A percentile compares a stretch with the other conserved stretches of the same genome.
phyloP scores from a whole-genome alignment of 768 basidiomycete species.

The Trametes cingulata region DNA sequence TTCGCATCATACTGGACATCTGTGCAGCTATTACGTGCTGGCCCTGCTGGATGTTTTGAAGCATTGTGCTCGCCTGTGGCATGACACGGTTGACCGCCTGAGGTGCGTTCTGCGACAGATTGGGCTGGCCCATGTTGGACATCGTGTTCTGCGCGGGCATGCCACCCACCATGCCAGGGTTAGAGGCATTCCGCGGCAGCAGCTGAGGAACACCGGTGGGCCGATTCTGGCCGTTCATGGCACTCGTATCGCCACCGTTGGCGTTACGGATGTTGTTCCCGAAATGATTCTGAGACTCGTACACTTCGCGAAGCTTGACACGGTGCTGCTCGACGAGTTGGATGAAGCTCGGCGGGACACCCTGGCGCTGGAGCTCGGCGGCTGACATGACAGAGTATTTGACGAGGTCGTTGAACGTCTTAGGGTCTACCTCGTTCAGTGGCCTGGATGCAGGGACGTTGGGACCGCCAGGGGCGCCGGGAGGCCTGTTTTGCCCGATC shows the following conservation, averaged over 20 bases:
- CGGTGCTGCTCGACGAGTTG: conserved; percentile 59
- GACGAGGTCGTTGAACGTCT: conserved; percentile 47
- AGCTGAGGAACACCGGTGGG: not conserved
- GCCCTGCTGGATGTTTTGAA: not conserved
- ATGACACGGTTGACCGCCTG: conserved; percentile 1
- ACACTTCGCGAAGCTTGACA: conserved; percentile 25
- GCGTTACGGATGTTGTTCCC: not conserved
- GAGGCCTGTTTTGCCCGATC: not conserved
- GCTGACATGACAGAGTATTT: conserved; percentile 46
- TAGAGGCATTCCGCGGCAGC: conserved; percentile 8
- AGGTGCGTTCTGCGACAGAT: not conserved
- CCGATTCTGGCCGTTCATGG: conserved; percentile 5
- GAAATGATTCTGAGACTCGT: conserved; percentile 22
- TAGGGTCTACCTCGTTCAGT: conserved; percentile 29
- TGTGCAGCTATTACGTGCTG: conserved; percentile 7
- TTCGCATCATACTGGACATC: not conserved
- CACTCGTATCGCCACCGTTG: conserved; percentile 4
- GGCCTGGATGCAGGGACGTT: not conserved
- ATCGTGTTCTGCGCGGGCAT: conserved; percentile 8
- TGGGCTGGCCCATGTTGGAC: conserved; percentile 1
- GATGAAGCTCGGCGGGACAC: conserved; percentile 53
- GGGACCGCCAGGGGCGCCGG: not conserved
- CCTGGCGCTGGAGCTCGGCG: conserved; percentile 53
- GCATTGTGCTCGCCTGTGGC: not conserved
- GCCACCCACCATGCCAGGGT: not conserved